These are phyloP conservation scores for Pleurotus tuber-regium DNA, from an alignment of 768 basidiomycete genomes.

Conservation along the genomic window DNA sequence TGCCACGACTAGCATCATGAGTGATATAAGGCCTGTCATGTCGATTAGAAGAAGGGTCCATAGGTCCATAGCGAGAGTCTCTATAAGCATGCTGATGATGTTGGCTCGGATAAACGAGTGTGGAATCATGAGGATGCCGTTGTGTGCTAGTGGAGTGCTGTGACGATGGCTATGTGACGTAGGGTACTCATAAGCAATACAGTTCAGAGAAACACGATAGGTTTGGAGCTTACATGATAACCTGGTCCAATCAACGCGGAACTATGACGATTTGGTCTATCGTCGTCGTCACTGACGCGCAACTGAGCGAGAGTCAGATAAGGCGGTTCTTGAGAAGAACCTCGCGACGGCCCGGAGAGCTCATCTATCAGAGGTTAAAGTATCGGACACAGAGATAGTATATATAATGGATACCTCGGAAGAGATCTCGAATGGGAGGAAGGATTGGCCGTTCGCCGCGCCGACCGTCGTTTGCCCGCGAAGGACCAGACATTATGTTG, in stretches of 20 bases:
- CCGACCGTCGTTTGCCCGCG: conserved; percentile 27
- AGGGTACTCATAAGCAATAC: too few relatives aligned
- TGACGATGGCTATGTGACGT: conserved; percentile 1
- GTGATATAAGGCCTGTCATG: background rate
- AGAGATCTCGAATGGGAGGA: conserved; percentile 69
- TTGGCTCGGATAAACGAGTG: background rate
- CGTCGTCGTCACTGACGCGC: conserved; percentile 37
- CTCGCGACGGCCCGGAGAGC: conserved; percentile 36
- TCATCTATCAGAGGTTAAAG: conserved; percentile 35
- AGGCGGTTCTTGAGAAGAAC: conserved; percentile 29
- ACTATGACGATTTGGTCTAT: conserved; percentile 13
- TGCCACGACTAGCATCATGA: background rate
- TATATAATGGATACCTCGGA: conserved; percentile 43
- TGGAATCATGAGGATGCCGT: background rate
- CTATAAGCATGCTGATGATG: conserved; percentile 5
- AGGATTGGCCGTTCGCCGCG: conserved; percentile 53
- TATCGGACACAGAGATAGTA: background rate
- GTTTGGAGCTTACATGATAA: conserved; percentile 7
- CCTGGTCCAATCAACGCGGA: conserved; percentile 11
- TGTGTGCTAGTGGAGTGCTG: background rate
- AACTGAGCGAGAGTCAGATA: conserved; percentile 42
- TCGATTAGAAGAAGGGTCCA: background rate
- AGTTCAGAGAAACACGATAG: background rate
- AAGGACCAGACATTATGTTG: conserved; percentile 10
- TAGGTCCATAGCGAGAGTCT: background rate